Conservation (phyloP, 495 filamentous ascomycete species). For the Lasiosphaeris hirsuta region DNA sequence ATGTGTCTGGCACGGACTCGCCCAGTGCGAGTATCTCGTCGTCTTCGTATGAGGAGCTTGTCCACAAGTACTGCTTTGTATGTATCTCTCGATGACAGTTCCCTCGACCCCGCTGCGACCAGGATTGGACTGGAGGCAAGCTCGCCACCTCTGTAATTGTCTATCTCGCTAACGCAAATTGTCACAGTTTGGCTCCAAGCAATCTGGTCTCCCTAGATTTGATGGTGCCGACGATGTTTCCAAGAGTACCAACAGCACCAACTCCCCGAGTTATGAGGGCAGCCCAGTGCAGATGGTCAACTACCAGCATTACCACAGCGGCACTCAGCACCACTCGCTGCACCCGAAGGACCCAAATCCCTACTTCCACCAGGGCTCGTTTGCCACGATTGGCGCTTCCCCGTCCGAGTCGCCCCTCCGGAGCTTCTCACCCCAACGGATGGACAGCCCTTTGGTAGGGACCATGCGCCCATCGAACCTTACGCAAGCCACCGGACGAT, state of each 20-base stretch:
- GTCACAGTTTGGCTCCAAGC: conserved; percentile 45
- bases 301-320: conserved; percentile 29
- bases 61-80: conserved; percentile 99
- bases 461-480: conserved; percentile 4
- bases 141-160: not conserved
- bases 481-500: conserved; percentile 18
- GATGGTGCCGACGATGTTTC: conserved; percentile 33
- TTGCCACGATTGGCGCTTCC: conserved; percentile 27
- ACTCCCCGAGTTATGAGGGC: conserved; percentile 34
- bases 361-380: conserved; percentile 29
- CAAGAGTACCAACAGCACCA: conserved; percentile 29
- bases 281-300: conserved; percentile 34
- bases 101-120: conserved; percentile 21
- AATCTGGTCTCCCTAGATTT: conserved; percentile 31
- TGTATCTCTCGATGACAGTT: conserved; percentile 48
- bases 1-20: conserved; percentile 30
- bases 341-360: conserved; percentile 32
- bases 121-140: conserved; percentile 28
- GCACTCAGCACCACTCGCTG: conserved; percentile 39
- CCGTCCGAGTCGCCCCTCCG: conserved; percentile 31
- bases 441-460: conserved; percentile 18
- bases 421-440: conserved; percentile 19
- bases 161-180: conserved; percentile 16
- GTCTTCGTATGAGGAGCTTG: conserved; percentile 84
- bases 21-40: conserved; percentile 60